Evolutionary conservation across 164 flowering plant genomes (phyloP), one percentile per base, ranked within the genome.

Genomic region (Echeveria elegans): DNA sequence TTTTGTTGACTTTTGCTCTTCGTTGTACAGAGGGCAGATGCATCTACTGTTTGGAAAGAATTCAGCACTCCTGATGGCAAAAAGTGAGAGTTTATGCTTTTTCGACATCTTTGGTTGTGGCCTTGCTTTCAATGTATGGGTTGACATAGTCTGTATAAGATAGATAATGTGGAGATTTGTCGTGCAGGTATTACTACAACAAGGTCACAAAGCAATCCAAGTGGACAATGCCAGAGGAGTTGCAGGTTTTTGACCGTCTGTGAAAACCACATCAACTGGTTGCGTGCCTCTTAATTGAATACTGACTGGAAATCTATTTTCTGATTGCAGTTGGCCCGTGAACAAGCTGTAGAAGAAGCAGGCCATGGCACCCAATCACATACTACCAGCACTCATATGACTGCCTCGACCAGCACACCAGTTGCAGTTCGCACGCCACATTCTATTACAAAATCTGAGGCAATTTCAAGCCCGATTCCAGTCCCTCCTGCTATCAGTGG

Each of bases 31-130:
- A 89, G 91, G 80, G 98, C 97, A 41, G 97, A 93, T 82, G 96
- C 97, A 66, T 89, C 97, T 0, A 89, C 97, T 71, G 95, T 83
- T 64, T 93, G 97, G 98, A 90, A 90, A 76, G 98, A 93, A 74
- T 93, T 88, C 72, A 82, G 88, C 21, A 88, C 95, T 65, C 76
- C 85, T 18, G 97, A 89, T 69, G 98, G 98, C 68, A 85, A 78
- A 70, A 93, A 83, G 98, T 93, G 70, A 11, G 88, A 26, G 18
- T 14, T 28, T 21, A 26, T 56, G 19, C 0, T 6, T 26, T 28
- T 26, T n/a, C 5, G 11, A 56, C 19, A 28, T 56, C n/a, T 56
- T 56, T 56, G 61, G 6, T 24, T 6, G 59, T 5, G 10, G 19
- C n/a, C 32, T 28, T 26, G 32, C 15, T 11, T 56, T 23, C 59